Conservation (phyloP, 2,329 filamentous ascomycete species). For the Fusarium sp. region DNA sequence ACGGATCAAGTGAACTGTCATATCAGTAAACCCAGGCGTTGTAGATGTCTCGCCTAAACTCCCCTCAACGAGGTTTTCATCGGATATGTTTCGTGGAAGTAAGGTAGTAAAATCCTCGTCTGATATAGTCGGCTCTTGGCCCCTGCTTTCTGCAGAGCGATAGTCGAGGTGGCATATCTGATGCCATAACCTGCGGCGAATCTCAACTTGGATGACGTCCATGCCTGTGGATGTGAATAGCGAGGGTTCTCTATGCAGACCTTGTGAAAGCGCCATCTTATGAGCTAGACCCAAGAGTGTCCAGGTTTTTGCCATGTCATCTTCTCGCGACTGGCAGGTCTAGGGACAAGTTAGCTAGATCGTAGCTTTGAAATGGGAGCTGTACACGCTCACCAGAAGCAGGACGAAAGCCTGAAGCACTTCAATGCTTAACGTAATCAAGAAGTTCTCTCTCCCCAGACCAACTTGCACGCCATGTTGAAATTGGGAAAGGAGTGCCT, state of each 20-base stretch:
- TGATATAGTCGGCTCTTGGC: conserved; percentile 1
- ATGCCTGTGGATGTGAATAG: background rate
- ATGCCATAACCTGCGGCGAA: background rate
- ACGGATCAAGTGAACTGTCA: background rate
- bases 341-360: background rate
- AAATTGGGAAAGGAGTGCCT: background rate
- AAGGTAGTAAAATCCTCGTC: background rate
- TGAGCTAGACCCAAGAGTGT: background rate
- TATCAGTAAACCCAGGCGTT: background rate
- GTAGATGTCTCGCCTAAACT: background rate
- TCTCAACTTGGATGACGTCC: background rate
- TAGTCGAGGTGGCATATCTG: background rate
- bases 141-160: background rate
- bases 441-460: background rate
- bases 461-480: background rate
- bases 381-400: background rate
- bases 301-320: background rate
- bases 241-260: background rate
- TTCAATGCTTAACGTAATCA: background rate
- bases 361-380: fast-evolving
- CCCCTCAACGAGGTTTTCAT: background rate
- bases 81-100: background rate
- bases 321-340: background rate
- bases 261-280: background rate
- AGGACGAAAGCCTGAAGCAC: background rate